Evolutionary conservation across 305 asterid genomes (phyloP), one percentile per base, ranked within the genome.

Genomic region (Rubia tinctorum): DNA sequence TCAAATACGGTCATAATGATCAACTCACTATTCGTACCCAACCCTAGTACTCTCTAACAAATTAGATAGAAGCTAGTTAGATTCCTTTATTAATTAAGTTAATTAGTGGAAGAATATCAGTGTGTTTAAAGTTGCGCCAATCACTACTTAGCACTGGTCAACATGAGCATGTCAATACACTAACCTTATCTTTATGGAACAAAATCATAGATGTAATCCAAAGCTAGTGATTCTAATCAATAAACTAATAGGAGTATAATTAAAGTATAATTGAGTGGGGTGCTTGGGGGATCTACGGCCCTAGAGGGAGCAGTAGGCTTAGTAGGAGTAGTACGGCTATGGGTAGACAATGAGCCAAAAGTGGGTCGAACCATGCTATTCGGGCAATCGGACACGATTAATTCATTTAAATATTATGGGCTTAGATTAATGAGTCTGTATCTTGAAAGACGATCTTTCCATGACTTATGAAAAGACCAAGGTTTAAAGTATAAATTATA

Each of bases 271-370:
- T 39, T 20, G 61, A 73, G 80, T 80, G 80, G 78, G 62, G 61
- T 73, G 67, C 73, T 75, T 73, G 76, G 87, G 77, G 86, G 80
- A 80, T 85, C 84, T 66, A 20, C 39, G 63, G 18, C 39, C 18
- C 43, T 39, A 64, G 58, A 53, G 59, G 59, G 72, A 23, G 47
- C 49, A 53, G 63, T 61, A 55, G 78, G 62, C 67, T 22, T 30
- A 44, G 47, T 63, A 45, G 23, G 49, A 37, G 7, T 75, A 66
- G 34, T 76, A 58, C 51, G 58, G 80, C 40, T 53, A 27, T 40
- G 55, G 79, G 34, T 78, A 61, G 81, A 75, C 81, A 75, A 66
- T n/a, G n/a, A n/a, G n/a, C n/a, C n/a, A n/a, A n/a, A n/a, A 27
- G 63, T 14, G 5, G 49, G 3, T 53, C 37, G 79, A 66, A 78